Percentiles rank a stretch among this genome's conserved stretches.
These are phyloP conservation scores for Atkinsonella hypoxylon DNA, from an alignment of 2,329 filamentous ascomycete species.

Conservation along the genomic window DNA sequence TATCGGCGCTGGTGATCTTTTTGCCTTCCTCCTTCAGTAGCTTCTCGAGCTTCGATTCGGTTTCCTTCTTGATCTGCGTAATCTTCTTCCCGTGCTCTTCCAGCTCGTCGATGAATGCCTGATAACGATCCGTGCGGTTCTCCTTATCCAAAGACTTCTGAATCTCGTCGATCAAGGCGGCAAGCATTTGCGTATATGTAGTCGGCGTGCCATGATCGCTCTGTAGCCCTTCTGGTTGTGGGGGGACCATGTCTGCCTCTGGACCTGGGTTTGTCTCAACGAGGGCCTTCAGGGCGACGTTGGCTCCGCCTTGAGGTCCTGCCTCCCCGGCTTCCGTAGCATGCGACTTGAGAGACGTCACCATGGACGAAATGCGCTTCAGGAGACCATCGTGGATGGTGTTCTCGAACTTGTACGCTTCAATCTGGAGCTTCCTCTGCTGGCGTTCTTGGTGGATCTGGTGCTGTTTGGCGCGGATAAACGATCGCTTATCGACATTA, in stretches of 20 bases:
- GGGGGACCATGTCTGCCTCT: conserved; percentile 62
- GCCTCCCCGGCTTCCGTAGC: conserved; percentile 46
- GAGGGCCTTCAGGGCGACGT: conserved; percentile 79
- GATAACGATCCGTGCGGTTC: conserved; percentile 54
- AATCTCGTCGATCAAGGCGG: conserved; percentile 85
- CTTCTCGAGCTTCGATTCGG: conserved; percentile 61
- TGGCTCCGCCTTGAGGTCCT: conserved; percentile 50
- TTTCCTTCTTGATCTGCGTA: conserved; percentile 60
- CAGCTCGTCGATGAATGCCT: conserved; percentile 68
- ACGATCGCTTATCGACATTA: conserved; percentile 96
- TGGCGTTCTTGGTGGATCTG: conserved; percentile 90
- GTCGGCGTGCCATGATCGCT: conserved; percentile 61
- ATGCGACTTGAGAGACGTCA: conserved; percentile 63
- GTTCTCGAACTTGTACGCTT: conserved; percentile 83
- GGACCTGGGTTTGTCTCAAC: conserved; percentile 68
- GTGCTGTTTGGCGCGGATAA: conserved; percentile 94
- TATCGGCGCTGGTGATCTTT: conserved; percentile 89
- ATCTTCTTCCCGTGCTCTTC: conserved; percentile 68
- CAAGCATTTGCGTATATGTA: conserved; percentile 95
- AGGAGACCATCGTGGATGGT: conserved; percentile 87
- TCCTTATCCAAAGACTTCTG: conserved; percentile 74
- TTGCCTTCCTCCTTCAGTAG: conserved; percentile 73
- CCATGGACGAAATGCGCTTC: conserved; percentile 66
- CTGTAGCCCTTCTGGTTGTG: conserved; percentile 69
- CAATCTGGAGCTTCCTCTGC: conserved; percentile 78